Evolutionary conservation across 176 grass and related monocot genomes (phyloP).

Genomic region (Urochloa ruziziensis): DNA sequence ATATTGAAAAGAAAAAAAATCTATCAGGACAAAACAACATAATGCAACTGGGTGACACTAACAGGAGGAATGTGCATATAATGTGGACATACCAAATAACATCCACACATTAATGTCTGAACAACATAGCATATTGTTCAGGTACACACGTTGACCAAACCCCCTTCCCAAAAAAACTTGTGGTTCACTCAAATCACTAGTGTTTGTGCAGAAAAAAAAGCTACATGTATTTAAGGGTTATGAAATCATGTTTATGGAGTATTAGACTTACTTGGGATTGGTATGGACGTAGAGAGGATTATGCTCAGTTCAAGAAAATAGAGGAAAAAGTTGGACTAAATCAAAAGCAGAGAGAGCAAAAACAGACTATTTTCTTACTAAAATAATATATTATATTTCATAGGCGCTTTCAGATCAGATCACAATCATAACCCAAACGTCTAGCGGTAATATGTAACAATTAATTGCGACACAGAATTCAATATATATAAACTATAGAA

Average conservation of each 20-base stretch:
- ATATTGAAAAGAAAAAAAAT: slow-evolving; percentile 13
- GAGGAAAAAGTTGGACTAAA: not conserved
- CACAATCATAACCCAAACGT: not conserved
- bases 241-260: not conserved
- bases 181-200: not conserved
- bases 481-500: not conserved
- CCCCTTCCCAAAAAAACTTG: not conserved
- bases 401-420: not conserved
- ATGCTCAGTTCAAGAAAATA: not conserved
- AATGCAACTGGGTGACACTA: not conserved
- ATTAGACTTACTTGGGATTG: not conserved
- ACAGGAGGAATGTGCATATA: not conserved
- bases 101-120: slow-evolving; percentile 8
- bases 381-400: not conserved
- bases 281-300: not conserved
- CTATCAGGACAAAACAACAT: not conserved
- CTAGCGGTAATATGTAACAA: slow-evolving; percentile 7
- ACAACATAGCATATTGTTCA: not conserved
- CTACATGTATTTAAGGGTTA: not conserved
- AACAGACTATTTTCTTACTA: not conserved
- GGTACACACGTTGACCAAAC: not conserved
- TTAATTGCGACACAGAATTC: not conserved
- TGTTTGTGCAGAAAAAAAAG: not conserved
- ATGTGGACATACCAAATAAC: not conserved
- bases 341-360: not conserved